Evolutionary conservation across 2,329 filamentous ascomycete genomes (phyloP).

Genomic region (Sphaceloma murrayae): DNA sequence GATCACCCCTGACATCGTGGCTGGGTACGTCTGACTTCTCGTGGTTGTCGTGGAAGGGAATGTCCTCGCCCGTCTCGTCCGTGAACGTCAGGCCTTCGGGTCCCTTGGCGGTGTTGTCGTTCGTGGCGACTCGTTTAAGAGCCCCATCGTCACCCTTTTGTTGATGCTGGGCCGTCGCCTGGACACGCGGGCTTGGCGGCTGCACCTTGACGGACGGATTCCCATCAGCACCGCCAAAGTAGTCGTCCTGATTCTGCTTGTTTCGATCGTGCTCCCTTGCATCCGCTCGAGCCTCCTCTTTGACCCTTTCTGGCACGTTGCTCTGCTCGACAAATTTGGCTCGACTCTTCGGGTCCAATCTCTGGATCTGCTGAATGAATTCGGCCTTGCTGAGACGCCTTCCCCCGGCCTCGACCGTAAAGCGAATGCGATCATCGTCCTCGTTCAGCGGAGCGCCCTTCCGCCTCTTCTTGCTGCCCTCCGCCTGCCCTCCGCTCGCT

Average conservation of each 20-base stretch:
- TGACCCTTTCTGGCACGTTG: slow-evolving; percentile 39
- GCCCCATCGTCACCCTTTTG: slow-evolving; percentile 6
- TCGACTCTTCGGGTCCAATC: slow-evolving; percentile 58
- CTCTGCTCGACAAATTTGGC: slow-evolving; percentile 41
- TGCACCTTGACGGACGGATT: slow-evolving; percentile 8
- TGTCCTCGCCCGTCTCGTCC: slow-evolving; percentile 37
- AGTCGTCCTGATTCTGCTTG: neutral
- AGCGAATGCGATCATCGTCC: slow-evolving; percentile 64
- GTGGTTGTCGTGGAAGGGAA: slow-evolving; percentile 45
- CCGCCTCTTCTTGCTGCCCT: slow-evolving; percentile 16
- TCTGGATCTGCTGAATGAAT: slow-evolving; percentile 64
- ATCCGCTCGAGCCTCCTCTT: slow-evolving; percentile 38
- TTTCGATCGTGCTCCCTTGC: slow-evolving; percentile 23
- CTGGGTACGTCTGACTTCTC: too few relatives aligned
- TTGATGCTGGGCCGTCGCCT: slow-evolving; percentile 15
- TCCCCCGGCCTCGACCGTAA: slow-evolving; percentile 65
- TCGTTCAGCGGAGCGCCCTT: slow-evolving; percentile 39
- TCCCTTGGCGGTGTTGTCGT: slow-evolving; percentile 17
- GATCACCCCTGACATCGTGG: slow-evolving; percentile 30
- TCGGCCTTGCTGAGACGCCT: slow-evolving; percentile 70
- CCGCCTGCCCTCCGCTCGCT: slow-evolving; percentile 25
- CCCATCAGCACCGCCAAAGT: neutral
- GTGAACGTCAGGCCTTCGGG: slow-evolving; percentile 34
- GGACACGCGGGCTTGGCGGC: slow-evolving; percentile 19
- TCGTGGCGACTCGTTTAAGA: slow-evolving; percentile 17